phyloP scores from a whole-genome alignment of 2,329 filamentous ascomycete species.

The Scopulariopsis brevicaulis region DNA sequence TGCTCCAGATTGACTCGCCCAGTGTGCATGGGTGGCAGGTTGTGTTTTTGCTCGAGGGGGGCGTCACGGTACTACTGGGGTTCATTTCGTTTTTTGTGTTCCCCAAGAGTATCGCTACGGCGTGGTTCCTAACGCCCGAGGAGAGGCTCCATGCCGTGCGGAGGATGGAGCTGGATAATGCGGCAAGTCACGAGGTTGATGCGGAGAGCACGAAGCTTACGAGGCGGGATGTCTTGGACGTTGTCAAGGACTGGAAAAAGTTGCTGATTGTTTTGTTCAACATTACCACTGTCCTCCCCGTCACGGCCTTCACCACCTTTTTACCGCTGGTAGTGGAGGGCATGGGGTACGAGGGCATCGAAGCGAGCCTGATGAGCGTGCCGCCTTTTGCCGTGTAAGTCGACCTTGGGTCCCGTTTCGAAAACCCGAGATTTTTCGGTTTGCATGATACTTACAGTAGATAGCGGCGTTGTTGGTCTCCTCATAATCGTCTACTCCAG shows the following conservation, averaged over 20 bases:
- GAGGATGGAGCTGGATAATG: not conserved
- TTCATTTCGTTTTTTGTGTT: slow-evolving; percentile 1
- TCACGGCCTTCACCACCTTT: slow-evolving; percentile 1
- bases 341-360: slow-evolving; percentile 2
- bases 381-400: slow-evolving; percentile 6
- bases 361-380: not conserved
- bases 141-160: not conserved
- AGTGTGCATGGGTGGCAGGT: not conserved
- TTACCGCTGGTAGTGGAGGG: not conserved
- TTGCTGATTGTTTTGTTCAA: slow-evolving; percentile 1
- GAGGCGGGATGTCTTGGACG: not conserved
- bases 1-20: slow-evolving; percentile 12
- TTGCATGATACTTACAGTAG: not conserved
- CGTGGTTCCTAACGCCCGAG: slow-evolving; percentile 2
- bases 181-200: not conserved
- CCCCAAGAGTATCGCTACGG: not conserved
- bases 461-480: slow-evolving; percentile 5
- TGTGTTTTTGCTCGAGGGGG: slow-evolving; percentile 1
- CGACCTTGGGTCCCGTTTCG: not conserved
- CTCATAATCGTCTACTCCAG: slow-evolving; percentile 10
- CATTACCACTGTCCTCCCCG: not conserved
- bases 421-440: slow-evolving; percentile 1
- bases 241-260: slow-evolving; percentile 2
- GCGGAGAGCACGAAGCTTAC: not conserved
- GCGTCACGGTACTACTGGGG: not conserved